These are phyloP conservation scores for Nicotiana paniculata DNA, from an alignment of 257 asterid genomes.

Conservation along the genomic window DNA sequence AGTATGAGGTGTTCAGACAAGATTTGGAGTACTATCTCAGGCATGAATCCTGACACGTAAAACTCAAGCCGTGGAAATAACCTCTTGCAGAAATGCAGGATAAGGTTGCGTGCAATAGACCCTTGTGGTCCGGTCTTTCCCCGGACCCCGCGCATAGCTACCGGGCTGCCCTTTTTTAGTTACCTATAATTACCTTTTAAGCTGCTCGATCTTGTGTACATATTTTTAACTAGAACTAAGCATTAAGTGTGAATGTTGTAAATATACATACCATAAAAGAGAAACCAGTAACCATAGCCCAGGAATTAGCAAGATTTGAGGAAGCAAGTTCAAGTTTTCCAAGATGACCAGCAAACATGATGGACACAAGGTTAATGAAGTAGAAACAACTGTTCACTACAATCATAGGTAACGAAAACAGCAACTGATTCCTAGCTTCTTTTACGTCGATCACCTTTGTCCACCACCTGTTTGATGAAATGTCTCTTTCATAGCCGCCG, in stretches of 20 bases:
- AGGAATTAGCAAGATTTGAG: constrained; percentile 25
- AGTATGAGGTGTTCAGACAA: too few relatives aligned
- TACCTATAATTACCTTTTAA: too few relatives aligned
- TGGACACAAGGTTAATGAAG: constrained; percentile 15
- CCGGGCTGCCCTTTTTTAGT: too few relatives aligned
- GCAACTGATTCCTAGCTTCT: constrained; percentile 15
- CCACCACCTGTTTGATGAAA: constrained; percentile 15
- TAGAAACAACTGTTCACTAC: constrained; percentile 14
- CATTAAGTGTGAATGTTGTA: neutral
- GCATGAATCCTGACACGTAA: too few relatives aligned
- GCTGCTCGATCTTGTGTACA: too few relatives aligned
- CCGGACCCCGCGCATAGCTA: too few relatives aligned
- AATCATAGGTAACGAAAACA: constrained; percentile 19
- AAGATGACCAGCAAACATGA: constrained; percentile 33
- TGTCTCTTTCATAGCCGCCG: neutral
- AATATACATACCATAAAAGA: constrained; percentile 15
- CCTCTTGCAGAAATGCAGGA: too few relatives aligned
- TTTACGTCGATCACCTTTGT: constrained; percentile 1
- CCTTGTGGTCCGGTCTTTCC: too few relatives aligned
- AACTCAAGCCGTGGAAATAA: too few relatives aligned
- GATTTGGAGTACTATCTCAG: too few relatives aligned
- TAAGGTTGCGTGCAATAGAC: too few relatives aligned
- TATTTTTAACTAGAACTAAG: neutral
- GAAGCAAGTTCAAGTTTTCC: constrained; percentile 24
- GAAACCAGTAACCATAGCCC: constrained; percentile 29